Percentiles rank a stretch among this genome's conserved stretches.
Conservation (phyloP, 441 rosid genomes). For the Pelargonium cotyledonis region DNA sequence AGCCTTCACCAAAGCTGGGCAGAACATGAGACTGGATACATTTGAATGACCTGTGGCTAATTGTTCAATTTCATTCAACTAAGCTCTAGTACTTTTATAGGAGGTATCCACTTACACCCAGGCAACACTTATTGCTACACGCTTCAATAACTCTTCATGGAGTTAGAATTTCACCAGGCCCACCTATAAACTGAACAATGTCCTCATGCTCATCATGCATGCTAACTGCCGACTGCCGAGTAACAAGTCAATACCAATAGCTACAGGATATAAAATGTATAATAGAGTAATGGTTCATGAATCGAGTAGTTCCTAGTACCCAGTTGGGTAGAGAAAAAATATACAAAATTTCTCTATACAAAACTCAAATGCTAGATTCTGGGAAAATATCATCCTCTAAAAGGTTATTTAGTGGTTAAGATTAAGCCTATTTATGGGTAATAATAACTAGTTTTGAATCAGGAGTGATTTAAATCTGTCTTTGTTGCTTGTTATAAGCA, state of each 20-base stretch:
- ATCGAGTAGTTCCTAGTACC: not conserved
- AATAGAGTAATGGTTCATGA: not conserved
- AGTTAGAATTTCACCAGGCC: too few species aligned
- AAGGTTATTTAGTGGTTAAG: not conserved
- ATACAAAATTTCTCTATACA: too few species aligned
- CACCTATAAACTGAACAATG: too few species aligned
- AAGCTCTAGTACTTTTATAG: not conserved
- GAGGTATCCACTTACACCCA: not conserved
- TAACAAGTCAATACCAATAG: not conserved
- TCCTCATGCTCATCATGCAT: too few species aligned
- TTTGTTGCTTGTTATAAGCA: not conserved
- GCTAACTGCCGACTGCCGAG: too few species aligned
- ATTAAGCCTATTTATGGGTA: not conserved
- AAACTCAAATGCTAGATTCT: not conserved
- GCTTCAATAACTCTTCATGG: not conserved
- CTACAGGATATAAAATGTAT: not conserved
- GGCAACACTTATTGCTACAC: not conserved
- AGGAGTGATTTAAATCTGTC: not conserved
- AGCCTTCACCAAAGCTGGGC: not conserved
- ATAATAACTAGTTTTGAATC: not conserved
- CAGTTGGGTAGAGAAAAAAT: not conserved
- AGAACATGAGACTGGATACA: not conserved
- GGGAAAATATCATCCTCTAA: not conserved
- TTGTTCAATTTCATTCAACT: not conserved
- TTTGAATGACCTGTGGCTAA: slow-evolving; percentile 1